Conservation (phyloP, 2,329 filamentous ascomycete genomes). For the Calycina marina region DNA sequence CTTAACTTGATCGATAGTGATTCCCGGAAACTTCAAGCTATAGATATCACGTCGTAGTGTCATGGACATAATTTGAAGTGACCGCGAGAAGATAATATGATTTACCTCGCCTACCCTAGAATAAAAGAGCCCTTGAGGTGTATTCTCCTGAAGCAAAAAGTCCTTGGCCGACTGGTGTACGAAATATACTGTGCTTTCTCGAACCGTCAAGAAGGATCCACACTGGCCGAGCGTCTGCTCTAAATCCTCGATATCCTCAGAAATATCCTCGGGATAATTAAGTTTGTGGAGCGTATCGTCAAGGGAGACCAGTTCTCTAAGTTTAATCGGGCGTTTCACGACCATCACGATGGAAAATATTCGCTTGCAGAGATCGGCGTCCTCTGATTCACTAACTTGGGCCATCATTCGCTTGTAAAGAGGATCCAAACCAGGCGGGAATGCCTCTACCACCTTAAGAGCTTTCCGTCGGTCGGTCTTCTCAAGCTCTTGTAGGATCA, state of each 20-base stretch:
- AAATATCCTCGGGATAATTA: neutral
- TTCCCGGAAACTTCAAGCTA: no score
- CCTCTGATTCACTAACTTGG: constrained; percentile 1
- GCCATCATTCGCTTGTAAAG: constrained; percentile 3
- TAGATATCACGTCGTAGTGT: no score
- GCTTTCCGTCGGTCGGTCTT: neutral
- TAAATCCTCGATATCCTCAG: constrained; percentile 1
- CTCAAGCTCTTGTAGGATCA: constrained; percentile 2
- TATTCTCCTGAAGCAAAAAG: neutral
- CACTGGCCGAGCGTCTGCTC: constrained; percentile 1
- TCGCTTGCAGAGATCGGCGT: constrained; percentile 2
- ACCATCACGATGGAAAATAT: constrained; percentile 1
- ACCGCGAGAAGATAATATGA: no score
- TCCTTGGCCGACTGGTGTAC: no score
- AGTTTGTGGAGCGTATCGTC: constrained; percentile 1
- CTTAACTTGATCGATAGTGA: no score
- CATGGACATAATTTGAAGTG: no score
- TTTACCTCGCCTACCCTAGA: no score
- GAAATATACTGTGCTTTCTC: constrained; percentile 2
- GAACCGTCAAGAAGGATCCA: constrained; percentile 4
- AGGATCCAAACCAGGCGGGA: constrained; percentile 2
- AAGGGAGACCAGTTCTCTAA: constrained; percentile 2
- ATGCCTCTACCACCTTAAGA: neutral
- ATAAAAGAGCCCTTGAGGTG: no score
- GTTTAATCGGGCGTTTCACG: constrained; percentile 1